phyloP scores from a whole-genome alignment of 805 yeast species.

The Yarrowia yakushimensis region DNA sequence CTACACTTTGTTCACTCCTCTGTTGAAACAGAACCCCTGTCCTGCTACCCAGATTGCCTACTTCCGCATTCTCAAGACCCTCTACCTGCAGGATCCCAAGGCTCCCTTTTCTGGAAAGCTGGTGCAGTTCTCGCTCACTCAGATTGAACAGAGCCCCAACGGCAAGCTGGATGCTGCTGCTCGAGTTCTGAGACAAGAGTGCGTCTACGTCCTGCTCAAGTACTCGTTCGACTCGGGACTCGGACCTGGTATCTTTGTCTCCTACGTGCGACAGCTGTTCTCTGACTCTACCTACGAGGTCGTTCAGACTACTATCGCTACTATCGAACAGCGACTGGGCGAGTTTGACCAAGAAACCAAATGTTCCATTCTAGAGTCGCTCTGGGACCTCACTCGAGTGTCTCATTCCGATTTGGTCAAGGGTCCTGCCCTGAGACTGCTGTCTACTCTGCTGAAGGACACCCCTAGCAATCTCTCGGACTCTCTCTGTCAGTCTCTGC shows the following conservation, averaged over 20 bases:
- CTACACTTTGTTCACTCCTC: constrained; percentile 6
- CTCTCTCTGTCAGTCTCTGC: constrained; percentile 13
- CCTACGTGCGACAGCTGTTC: constrained; percentile 24
- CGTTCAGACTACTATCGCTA: constrained; percentile 27
- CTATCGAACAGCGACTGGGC: constrained; percentile 20
- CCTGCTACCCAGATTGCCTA: constrained; percentile 31
- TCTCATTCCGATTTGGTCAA: constrained; percentile 33
- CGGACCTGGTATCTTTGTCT: constrained; percentile 10
- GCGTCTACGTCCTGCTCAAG: constrained; percentile 20
- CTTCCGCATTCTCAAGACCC: constrained; percentile 12
- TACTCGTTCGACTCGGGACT: constrained; percentile 7
- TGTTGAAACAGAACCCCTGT: constrained; percentile 28
- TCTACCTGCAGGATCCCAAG: constrained; percentile 3
- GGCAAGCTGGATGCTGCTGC: constrained; percentile 26
- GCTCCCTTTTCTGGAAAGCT: not conserved
- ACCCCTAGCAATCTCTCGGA: constrained; percentile 4
- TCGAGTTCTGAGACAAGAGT: constrained; percentile 28
- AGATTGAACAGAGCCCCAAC: not conserved
- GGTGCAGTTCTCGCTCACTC: constrained; percentile 8
- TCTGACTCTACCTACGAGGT: constrained; percentile 32
- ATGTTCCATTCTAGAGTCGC: constrained; percentile 3
- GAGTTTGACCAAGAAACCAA: constrained; percentile 21
- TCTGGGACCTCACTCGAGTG: constrained; percentile 30
- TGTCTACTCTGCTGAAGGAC: constrained; percentile 24
- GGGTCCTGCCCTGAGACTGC: constrained; percentile 32